phyloP scores from a whole-genome alignment of 83 land plant species.

The Thuja plicata region DNA sequence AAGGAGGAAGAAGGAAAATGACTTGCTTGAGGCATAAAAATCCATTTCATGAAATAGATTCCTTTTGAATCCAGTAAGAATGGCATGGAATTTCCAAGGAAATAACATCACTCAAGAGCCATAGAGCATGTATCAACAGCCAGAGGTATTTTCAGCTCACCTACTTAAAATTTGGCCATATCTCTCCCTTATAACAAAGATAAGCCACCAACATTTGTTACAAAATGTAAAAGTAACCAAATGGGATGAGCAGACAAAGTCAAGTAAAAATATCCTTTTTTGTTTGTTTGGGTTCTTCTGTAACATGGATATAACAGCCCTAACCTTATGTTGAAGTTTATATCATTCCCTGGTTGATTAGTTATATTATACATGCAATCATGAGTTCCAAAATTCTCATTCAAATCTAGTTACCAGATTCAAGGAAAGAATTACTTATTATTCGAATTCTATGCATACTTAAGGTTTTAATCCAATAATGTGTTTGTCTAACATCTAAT shows the following conservation, averaged over 20 bases:
- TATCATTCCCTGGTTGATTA: background rate
- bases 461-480: background rate
- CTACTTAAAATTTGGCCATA: background rate
- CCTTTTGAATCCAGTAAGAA: background rate
- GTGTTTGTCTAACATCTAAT: background rate
- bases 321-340: background rate
- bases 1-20: background rate
- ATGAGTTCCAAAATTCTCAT: background rate
- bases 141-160: background rate
- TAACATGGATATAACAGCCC: background rate
- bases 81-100: background rate
- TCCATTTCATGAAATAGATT: background rate
- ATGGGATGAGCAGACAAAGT: background rate
- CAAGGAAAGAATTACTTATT: background rate
- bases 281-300: background rate
- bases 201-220: background rate
- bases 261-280: background rate
- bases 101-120: background rate
- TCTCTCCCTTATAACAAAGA: background rate
- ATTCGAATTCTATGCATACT: background rate
- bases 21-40: background rate
- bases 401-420: background rate
- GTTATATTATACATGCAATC: background rate
- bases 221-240: background rate
- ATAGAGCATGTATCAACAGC: background rate